Evolutionary conservation across 345 rosid genomes (phyloP).

Genomic region (Eucalyptus rudis): DNA sequence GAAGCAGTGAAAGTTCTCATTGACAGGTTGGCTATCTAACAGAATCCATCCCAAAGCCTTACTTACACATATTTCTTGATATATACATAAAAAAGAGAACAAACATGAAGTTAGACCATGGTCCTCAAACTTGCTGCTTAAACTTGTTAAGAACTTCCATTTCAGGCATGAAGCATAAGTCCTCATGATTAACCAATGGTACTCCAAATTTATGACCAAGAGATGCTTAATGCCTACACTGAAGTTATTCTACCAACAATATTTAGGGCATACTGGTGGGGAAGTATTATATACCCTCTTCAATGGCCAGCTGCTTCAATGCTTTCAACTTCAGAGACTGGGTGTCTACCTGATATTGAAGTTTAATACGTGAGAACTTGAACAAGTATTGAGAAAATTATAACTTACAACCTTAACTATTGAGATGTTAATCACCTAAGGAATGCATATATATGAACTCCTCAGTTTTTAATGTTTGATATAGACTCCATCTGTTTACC

Average conservation of each 20-base stretch:
- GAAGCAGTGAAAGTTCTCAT: not conserved
- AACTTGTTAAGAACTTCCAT: not conserved
- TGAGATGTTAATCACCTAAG: not conserved
- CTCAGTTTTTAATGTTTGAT: not conserved
- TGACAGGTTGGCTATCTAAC: not conserved
- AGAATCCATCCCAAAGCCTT: not conserved
- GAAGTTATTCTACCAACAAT: not conserved
- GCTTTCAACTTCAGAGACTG: slow-evolving; percentile 68
- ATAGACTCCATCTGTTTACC: not conserved
- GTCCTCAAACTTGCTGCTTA: not conserved
- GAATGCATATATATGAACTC: not conserved
- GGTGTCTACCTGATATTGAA: slow-evolving; percentile 56
- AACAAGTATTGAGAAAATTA: not conserved
- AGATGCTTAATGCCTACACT: not conserved
- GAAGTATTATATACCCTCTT: slow-evolving; percentile 50
- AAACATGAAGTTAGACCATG: not conserved
- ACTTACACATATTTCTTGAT: not conserved
- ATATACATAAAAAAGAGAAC: not conserved
- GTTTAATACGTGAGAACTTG: not conserved
- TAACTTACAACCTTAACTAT: not conserved
- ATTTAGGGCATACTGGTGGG: not conserved
- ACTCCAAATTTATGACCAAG: not conserved
- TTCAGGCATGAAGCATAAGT: not conserved
- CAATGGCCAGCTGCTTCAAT: slow-evolving; percentile 87
- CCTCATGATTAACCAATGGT: not conserved